These are phyloP conservation scores for Deinandra increscens DNA, from an alignment of 129 eudicot species.

Conservation along the genomic window DNA sequence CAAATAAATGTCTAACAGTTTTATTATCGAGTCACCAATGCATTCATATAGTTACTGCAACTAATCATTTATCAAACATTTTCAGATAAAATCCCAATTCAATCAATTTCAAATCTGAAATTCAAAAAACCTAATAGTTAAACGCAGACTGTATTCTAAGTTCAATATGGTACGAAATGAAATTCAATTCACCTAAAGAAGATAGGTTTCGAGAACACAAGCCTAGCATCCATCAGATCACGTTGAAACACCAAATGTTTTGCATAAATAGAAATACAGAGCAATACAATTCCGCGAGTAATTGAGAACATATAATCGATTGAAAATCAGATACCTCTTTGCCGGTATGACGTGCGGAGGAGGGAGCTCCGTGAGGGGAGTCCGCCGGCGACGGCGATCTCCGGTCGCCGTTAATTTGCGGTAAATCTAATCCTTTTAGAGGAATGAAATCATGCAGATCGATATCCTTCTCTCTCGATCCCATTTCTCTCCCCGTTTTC, in stretches of 20 bases:
- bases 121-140: no score
- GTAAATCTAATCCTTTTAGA: slow-evolving; percentile 27
- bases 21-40: not conserved
- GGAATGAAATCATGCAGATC: slow-evolving; percentile 74
- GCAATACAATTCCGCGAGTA: not conserved
- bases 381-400: slow-evolving; percentile 47
- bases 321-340: slow-evolving; percentile 50
- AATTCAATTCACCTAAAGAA: not conserved
- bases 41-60: not conserved
- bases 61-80: not conserved
- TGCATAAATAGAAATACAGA: not conserved
- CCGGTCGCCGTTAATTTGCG: slow-evolving; percentile 36
- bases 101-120: not conserved
- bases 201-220: not conserved
- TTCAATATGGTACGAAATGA: not conserved
- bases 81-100: not conserved
- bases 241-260: not conserved
- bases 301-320: not conserved
- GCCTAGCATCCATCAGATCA: not conserved
- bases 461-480: slow-evolving; percentile 46
- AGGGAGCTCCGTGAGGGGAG: slow-evolving; percentile 29
- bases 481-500: slow-evolving; percentile 39
- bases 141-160: not conserved
- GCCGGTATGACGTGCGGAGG: slow-evolving; percentile 48
- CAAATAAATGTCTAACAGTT: not conserved